Base-by-base conservation (phyloP, 129 eudicot species). In the Rutidosis leptorrhynchoides region DNA sequence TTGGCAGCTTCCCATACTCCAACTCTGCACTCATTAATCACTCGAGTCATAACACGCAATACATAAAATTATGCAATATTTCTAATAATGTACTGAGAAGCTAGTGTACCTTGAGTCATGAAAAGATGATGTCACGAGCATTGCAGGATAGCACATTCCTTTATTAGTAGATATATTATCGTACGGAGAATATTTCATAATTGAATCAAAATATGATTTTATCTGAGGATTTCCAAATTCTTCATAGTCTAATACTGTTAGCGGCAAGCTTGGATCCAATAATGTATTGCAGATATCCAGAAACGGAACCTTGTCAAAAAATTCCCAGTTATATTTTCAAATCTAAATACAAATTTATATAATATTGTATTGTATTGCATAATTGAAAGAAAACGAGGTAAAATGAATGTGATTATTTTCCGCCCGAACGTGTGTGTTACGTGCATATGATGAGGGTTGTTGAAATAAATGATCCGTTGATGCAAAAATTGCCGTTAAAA, bases 1-100 rank as follows among this genome's bases (percentile, higher is more conserved):
- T 93, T 93, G 26, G 95, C 96, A 65, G 95, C 91, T 86, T 93
- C 98, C 98, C 98, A 93, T 54, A 92, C 84, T 62, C 98, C 98
- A 74, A 92, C 98, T 69, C 98, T 92, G 71, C 62, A 37, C 40
- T 7, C 19, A 46, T n/a, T 8, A 16, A 46, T 46, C 9, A n/a
- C 20, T 46, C n/a, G 53, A 72, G 23, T 51, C 65, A n/a, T 15
- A 53, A 57, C 29, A 51, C 2, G 2, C 23, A 22, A 48, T 21
- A 20, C 15, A 52, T 28, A 9, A 7, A 22, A 9, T 32, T 24
- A 53, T 19, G 68, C 23, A 62, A 19, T 9, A 1, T 5, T 12
- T 37, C 30, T 35, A 21, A 23, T 23, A 62, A 17, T 24, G 2
- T n/a, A n/a, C n/a, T n/a, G n/a, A n/a, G n/a, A n/a, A n/a, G n/a